Conservation (phyloP, 768 basidiomycete genomes). For the Brasilioporus rufonigricans region DNA sequence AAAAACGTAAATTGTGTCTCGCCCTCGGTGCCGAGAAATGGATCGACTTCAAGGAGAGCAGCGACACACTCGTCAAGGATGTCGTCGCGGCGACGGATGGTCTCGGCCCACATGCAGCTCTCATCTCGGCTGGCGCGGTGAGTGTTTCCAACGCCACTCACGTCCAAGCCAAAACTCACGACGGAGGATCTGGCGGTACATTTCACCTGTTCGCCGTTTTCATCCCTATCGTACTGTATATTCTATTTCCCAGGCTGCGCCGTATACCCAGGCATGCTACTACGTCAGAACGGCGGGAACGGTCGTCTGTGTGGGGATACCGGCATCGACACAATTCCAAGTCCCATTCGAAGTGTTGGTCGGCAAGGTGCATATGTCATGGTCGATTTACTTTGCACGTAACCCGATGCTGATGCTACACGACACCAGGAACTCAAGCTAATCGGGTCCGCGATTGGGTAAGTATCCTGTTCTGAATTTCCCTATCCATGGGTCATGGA, state of each 20-base stretch:
- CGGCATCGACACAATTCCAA: constrained; percentile 25
- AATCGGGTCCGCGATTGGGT: constrained; percentile 20
- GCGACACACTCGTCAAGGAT: constrained; percentile 36
- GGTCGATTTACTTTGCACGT: background rate
- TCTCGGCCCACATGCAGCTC: constrained; percentile 41
- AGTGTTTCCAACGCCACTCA: background rate
- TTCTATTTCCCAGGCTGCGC: constrained; percentile 22
- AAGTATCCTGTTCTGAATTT: background rate
- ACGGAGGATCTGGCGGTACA: background rate
- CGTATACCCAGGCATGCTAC: constrained; percentile 42
- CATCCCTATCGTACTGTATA: background rate
- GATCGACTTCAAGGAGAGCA: constrained; percentile 45
- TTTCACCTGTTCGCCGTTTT: background rate
- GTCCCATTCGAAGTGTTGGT: constrained; percentile 33
- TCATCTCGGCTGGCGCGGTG: constrained; percentile 23
- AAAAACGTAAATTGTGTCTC: constrained; percentile 37
- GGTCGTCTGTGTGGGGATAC: constrained; percentile 41
- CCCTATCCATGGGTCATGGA: background rate
- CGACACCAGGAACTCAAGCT: constrained; percentile 21
- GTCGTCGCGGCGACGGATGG: constrained; percentile 41
- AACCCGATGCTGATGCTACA: background rate
- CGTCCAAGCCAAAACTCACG: background rate
- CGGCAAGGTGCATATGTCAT: constrained; percentile 17
- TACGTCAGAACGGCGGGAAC: constrained; percentile 45
- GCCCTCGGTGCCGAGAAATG: constrained; percentile 41